Evolutionary conservation across 148 eudicot species (phyloP).

Genomic region (Vaccinium vitisidaea): DNA sequence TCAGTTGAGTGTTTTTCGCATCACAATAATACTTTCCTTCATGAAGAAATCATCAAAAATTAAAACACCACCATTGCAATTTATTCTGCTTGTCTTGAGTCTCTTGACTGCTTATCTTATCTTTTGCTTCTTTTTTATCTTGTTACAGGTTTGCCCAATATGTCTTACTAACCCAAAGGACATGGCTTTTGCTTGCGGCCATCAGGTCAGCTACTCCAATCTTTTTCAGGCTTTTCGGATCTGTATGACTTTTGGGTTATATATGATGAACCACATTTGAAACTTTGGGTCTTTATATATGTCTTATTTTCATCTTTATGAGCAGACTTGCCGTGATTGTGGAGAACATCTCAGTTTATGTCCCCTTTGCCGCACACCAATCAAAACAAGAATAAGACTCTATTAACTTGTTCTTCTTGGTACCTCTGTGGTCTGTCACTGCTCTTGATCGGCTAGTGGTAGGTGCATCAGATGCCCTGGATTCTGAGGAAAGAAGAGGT

Average conservation of each 20-base stretch:
- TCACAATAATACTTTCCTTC: background rate
- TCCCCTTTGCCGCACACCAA: slow-evolving; percentile 61
- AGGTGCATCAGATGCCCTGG: background rate
- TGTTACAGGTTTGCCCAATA: slow-evolving; percentile 56
- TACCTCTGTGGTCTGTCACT: background rate
- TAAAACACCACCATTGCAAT: background rate
- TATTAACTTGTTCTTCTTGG: slow-evolving; percentile 23
- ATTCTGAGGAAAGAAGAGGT: background rate
- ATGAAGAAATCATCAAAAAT: background rate
- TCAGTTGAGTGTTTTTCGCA: background rate
- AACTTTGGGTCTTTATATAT: too few species aligned
- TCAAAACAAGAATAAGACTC: slow-evolving; percentile 52
- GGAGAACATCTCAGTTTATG: slow-evolving; percentile 55
- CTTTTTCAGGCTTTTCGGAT: background rate
- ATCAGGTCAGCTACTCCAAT: slow-evolving; percentile 55
- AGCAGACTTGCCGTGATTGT: slow-evolving; percentile 69
- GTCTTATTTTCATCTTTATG: background rate
- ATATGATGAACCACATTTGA: background rate
- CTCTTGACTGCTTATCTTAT: background rate
- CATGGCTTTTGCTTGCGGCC: slow-evolving; percentile 91
- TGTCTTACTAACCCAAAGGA: slow-evolving; percentile 55
- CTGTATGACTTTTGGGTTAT: background rate
- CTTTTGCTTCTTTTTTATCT: background rate
- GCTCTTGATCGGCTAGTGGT: background rate
- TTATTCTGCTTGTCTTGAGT: background rate